phyloP scores from a whole-genome alignment of 202 grass and related monocot genomes.

The Miscanthus sacchariflorus region DNA sequence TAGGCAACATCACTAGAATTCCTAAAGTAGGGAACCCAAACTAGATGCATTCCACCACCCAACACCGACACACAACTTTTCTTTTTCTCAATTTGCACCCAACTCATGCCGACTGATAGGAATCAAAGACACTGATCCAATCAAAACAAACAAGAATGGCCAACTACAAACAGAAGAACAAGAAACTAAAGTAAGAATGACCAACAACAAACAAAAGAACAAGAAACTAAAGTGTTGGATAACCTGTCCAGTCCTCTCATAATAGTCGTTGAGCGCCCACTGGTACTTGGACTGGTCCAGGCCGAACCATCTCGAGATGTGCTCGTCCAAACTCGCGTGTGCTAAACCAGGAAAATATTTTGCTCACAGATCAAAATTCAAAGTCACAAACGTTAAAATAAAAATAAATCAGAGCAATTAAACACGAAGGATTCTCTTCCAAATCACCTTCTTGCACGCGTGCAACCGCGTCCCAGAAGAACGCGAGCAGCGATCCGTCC shows the following conservation, averaged over 20 bases:
- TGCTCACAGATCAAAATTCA: conserved; percentile 28
- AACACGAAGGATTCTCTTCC: not conserved
- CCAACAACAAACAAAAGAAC: conserved; percentile 1
- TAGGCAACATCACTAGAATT: too few species aligned
- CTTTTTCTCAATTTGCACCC: too few species aligned
- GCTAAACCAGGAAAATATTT: conserved; percentile 48
- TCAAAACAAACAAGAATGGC: conserved; percentile 6
- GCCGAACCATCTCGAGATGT: conserved; percentile 85
- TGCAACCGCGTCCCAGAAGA: conserved; percentile 78
- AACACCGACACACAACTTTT: too few species aligned
- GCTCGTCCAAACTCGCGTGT: conserved; percentile 82
- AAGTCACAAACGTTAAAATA: conserved; percentile 13
- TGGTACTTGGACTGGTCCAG: conserved; percentile 92
- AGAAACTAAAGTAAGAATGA: too few species aligned
- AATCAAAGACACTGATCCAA: conserved; percentile 32
- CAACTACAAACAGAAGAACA: not conserved
- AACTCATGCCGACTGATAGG: too few species aligned
- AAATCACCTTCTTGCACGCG: conserved; percentile 82
- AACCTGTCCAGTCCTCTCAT: conserved; percentile 75
- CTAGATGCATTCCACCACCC: too few species aligned
- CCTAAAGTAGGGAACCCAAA: too few species aligned
- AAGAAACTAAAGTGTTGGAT: not conserved
- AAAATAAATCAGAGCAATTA: conserved; percentile 6
- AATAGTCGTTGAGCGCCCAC: conserved; percentile 82
- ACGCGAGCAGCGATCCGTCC: conserved; percentile 57